Base-by-base conservation (phyloP, 2,329 filamentous ascomycete species). In the Magnaporthiopsis poae region DNA sequence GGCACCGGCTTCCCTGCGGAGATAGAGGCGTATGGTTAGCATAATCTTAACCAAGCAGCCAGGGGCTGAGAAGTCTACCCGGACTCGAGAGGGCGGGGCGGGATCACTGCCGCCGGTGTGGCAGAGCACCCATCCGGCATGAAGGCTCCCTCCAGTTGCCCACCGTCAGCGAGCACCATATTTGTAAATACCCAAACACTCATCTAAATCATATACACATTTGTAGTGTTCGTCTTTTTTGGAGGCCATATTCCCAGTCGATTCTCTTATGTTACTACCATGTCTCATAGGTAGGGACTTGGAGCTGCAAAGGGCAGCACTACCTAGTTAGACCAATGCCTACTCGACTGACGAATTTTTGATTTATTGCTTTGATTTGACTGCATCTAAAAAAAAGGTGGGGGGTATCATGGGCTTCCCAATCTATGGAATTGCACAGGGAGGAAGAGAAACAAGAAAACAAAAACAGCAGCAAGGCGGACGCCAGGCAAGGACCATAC, bases 361-460 rank as follows among this genome's bases (percentile, higher is more conserved):
- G 8, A 3, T 56, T 56, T 21, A 56, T 56, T 56, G 46, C 7
- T 56, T 46, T 31, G 31, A 31, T 56, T 36, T 12, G 46, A 56
- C n/a, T 5, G 46, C 18, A n/a, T 56, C 46, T 8, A 25, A 56
- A 21, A 56, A 56, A 5, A 56, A 56, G 5, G 46, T 1, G 18
- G 15, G 46, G 68, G 69, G 69, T 70, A 70, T 70, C 69, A 70
- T 69, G 67, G 65, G 69, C 67, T 68, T 68, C 69, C 60, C 65
- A 63, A 66, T 63, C 65, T 66, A 62, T 62, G 21, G n/a, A 61
- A 61, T 61, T 27, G 60, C 25, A 63, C 15, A 63, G 7, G 31
- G 33, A 35, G 29, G 21, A 31, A 33, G 36, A 60, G 5, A 3
- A 60, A 25, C 18, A 35, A 11, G 39, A 27, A 60, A 39, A 60